Evolutionary conservation across 2,329 filamentous ascomycete genomes (phyloP), one percentile per base, ranked within the genome.

Genomic region (Talaromyces amestolkiae): DNA sequence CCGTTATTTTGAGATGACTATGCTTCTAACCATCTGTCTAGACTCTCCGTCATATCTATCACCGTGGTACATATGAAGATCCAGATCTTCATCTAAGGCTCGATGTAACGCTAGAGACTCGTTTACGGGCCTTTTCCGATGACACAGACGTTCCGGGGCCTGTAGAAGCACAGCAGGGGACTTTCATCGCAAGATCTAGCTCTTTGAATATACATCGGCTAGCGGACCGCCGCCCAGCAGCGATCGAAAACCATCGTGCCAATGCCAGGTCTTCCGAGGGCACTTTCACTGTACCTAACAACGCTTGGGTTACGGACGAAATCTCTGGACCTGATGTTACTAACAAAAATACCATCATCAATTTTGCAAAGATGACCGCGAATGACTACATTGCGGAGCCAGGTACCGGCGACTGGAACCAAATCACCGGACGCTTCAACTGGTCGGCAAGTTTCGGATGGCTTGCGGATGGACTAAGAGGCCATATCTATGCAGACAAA

Each of bases 391-490:
- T 96, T 13, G 82, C 90, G 65, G 85, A 86, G 60, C 89, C 91
- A 3, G 83, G 84, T 13, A 84, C 88, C 58, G 86, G 88, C 2
- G 89, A 96, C 68, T 98, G 95, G 94, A 83, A 92, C 68, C 91
- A 93, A 68, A 88, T 96, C 2, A 87, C 90, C 49, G 84, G 84
- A 9, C 87, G 86, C 1, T 97, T 92, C 81, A 97, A 98, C 76
- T 88, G 91, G 68, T 93, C 91, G 4, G 88, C 87, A 63, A 91
- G 93, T 74, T 98, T 98, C 80, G 95, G 95, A 51, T 98, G 95
- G 95, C 87, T 96, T 75, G 82, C 82, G 39, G 93, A 98, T 76
- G 94, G 94, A 2, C 83, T 98, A 27, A 88, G 94, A 65, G 95
- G 95, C 1, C 94, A 99, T 76, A 88, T 99, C 64, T 98, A 93